A percentile compares a stretch with the other conserved stretches of the same genome.
Evolutionary conservation across 352 stramenopile genomes (phyloP).

Genomic region (Phytophthora sp.): DNA sequence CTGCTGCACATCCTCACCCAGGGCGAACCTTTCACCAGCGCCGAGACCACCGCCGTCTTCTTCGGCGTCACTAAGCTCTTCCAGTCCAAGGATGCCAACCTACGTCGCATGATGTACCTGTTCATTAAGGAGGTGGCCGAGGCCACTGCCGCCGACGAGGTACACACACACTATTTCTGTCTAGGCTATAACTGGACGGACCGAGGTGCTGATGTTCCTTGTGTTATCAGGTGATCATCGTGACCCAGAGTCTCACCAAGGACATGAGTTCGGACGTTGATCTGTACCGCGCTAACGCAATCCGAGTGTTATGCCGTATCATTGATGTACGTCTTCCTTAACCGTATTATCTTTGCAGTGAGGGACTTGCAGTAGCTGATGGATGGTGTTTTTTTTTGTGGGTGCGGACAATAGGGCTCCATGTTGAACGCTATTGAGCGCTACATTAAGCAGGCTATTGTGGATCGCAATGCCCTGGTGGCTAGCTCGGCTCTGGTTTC

Average conservation of each 20-base stretch:
- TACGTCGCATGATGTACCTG: slow-evolving; percentile 99
- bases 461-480: slow-evolving; percentile 98
- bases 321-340: slow-evolving; percentile 73
- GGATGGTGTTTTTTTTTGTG: neutral
- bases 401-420: slow-evolving; percentile 55
- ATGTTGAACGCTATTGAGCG: slow-evolving; percentile 93
- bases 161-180: too few relatives aligned
- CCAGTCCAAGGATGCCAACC: slow-evolving; percentile 97
- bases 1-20: slow-evolving; percentile 98
- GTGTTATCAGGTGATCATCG: slow-evolving; percentile 98
- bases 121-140: slow-evolving; percentile 99
- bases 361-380: slow-evolving; percentile 12
- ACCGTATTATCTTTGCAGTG: neutral
- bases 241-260: slow-evolving; percentile 98
- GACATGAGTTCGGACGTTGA: slow-evolving; percentile 99
- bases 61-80: slow-evolving; percentile 99
- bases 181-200: neutral
- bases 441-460: slow-evolving; percentile 99
- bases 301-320: slow-evolving; percentile 97
- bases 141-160: slow-evolving; percentile 87
- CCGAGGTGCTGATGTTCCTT: slow-evolving; percentile 15
- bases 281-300: slow-evolving; percentile 98
- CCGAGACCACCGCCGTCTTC: slow-evolving; percentile 98
- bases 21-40: slow-evolving; percentile 95
- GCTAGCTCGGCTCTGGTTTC: slow-evolving; percentile 97